phyloP scores from a whole-genome alignment of 2,329 filamentous ascomycete genomes.

The Whalleya microplaca region DNA sequence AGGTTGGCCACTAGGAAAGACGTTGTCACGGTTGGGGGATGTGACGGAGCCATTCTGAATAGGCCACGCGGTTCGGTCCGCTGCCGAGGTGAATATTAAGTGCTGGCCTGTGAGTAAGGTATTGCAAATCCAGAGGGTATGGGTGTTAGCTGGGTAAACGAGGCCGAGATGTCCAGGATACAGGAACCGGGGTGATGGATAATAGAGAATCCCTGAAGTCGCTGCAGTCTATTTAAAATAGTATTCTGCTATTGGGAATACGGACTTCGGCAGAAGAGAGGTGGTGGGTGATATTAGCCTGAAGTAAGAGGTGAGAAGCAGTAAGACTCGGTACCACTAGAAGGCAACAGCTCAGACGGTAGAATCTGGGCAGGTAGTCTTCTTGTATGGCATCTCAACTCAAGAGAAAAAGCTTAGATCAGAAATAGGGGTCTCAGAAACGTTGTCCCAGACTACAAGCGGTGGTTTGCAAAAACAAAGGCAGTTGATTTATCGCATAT shows the following conservation, averaged over 20 bases:
- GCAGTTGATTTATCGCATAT: too few relatives aligned
- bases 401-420: background rate
- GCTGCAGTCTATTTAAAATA: constrained; percentile 18
- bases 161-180: background rate
- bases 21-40: constrained; percentile 49
- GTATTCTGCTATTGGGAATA: constrained; percentile 21
- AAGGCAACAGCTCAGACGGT: background rate
- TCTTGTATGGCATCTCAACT: background rate
- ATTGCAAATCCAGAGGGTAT: background rate
- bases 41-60: constrained; percentile 30
- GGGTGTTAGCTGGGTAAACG: background rate
- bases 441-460: too few relatives aligned
- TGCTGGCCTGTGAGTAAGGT: constrained; percentile 6
- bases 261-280: constrained; percentile 23
- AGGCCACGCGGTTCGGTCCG: constrained; percentile 13
- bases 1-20: constrained; percentile 73
- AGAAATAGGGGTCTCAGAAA: too few relatives aligned
- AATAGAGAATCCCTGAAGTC: constrained; percentile 11
- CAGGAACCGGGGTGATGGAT: constrained; percentile 13
- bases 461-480: too few relatives aligned
- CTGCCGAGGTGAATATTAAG: constrained; percentile 11
- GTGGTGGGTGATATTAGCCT: constrained; percentile 25
- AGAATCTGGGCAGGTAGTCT: constrained; percentile 6
- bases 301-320: constrained; percentile 11
- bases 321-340: background rate